A percentile compares a stretch with the other conserved stretches of the same genome.
These are phyloP conservation scores for Aspergillus brasiliensis DNA, from an alignment of 2,329 filamentous ascomycete genomes.

Conservation along the genomic window DNA sequence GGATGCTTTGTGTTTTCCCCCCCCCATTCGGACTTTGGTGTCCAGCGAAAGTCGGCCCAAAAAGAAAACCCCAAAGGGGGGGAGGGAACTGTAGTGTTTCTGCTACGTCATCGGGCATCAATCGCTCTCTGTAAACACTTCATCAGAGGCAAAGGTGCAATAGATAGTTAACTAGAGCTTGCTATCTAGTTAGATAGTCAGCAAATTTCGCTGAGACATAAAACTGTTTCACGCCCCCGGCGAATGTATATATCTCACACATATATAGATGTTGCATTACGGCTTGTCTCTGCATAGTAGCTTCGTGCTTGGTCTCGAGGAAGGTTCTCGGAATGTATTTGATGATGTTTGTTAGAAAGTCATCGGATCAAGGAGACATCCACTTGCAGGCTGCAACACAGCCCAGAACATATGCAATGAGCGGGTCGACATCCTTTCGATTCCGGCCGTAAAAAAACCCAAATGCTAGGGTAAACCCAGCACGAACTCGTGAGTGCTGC, in stretches of 20 bases:
- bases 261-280: neutral
- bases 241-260: no score
- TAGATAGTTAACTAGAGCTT: slow-evolving; percentile 3
- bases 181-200: slow-evolving; percentile 5
- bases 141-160: slow-evolving; percentile 10
- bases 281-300: no score
- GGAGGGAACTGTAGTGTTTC: slow-evolving; percentile 11
- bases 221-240: no score
- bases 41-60: slow-evolving; percentile 4
- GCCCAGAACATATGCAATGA: slow-evolving; percentile 6
- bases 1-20: neutral
- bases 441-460: neutral
- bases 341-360: neutral
- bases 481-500: neutral
- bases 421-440: slow-evolving; percentile 3
- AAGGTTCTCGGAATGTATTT: neutral
- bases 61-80: no score
- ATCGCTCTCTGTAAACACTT: slow-evolving; percentile 11
- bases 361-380: neutral
- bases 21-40: slow-evolving; percentile 3
- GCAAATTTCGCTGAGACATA: slow-evolving; percentile 1
- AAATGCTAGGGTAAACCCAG: neutral
- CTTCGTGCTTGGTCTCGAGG: neutral
- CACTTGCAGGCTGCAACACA: slow-evolving; percentile 10
- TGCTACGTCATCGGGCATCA: slow-evolving; percentile 29